Conservation (phyloP, 495 filamentous ascomycete genomes). For the Hypomontagnella submonticulosa region DNA sequence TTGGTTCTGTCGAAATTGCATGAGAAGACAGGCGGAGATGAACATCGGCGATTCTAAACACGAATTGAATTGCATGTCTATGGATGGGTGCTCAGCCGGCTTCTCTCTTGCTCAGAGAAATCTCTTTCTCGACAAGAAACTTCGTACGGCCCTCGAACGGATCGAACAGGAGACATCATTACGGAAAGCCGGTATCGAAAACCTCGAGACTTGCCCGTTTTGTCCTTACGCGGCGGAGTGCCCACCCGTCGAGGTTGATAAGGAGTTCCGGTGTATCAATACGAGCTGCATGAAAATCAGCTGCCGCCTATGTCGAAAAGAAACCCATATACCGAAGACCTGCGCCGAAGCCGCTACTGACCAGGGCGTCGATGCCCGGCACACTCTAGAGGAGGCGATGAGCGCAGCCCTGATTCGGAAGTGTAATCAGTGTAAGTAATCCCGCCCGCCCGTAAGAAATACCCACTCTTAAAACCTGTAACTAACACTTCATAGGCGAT, state of each 20-base stretch:
- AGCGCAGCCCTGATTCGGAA: constrained; percentile 78
- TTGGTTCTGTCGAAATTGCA: constrained; percentile 77
- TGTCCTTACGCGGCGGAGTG: constrained; percentile 83
- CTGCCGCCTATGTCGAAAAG: constrained; percentile 77
- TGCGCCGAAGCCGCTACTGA: constrained; percentile 76
- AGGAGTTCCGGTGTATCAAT: constrained; percentile 78
- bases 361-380: constrained; percentile 66
- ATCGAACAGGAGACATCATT: constrained; percentile 77
- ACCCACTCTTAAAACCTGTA: not conserved
- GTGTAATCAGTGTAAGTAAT: constrained; percentile 71
- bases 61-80: constrained; percentile 65
- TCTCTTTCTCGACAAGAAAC: constrained; percentile 67
- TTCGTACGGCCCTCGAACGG: constrained; percentile 67
- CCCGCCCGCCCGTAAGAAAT: not conserved
- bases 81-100: constrained; percentile 55
- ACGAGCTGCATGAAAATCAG: constrained; percentile 72
- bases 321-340: constrained; percentile 77
- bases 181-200: constrained; percentile 70
- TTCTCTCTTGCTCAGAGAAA: constrained; percentile 61
- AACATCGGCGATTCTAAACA: constrained; percentile 73
- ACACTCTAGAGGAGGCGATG: constrained; percentile 84
- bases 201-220: constrained; percentile 79
- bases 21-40: constrained; percentile 69
- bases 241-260: constrained; percentile 72
- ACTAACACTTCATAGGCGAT: constrained; percentile 57